Conservation (phyloP, 2,329 filamentous ascomycete species). For the Uncinocarpus reesii region DNA sequence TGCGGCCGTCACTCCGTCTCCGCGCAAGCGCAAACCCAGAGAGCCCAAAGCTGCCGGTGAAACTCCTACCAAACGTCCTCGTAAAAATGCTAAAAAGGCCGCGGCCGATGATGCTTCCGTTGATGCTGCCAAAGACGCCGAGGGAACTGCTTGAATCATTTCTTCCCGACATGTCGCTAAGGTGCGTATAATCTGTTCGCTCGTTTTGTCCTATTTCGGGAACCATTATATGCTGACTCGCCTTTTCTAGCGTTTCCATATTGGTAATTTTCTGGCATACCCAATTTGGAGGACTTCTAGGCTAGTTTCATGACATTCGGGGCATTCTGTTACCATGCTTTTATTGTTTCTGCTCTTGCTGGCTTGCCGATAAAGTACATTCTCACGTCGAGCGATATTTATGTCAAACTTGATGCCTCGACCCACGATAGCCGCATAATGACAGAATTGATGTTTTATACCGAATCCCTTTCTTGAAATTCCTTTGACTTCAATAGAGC, state of each 20-base stretch:
- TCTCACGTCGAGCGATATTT: neutral
- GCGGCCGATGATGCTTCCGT: neutral
- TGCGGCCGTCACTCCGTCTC: neutral
- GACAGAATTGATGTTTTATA: neutral
- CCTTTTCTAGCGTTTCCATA: too few species aligned
- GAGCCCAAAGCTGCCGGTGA: conserved; percentile 13
- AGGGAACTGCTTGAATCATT: neutral
- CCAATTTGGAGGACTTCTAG: too few species aligned
- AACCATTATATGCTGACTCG: too few species aligned
- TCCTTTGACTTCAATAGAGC: neutral
- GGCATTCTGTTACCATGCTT: neutral
- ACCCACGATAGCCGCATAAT: neutral
- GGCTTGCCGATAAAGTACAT: neutral
- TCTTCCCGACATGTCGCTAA: neutral
- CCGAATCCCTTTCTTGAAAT: neutral
- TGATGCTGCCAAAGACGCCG: neutral
- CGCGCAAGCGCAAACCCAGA: conserved; percentile 12
- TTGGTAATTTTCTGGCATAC: too few species aligned
- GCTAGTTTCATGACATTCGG: neutral
- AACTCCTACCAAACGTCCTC: conserved; percentile 13
- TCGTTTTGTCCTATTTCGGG: too few species aligned
- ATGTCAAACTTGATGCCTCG: neutral
- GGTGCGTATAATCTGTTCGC: too few species aligned
- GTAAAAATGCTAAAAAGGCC: conserved; percentile 10
- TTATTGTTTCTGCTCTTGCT: neutral